Percentiles rank a stretch among this genome's conserved stretches.
Evolutionary conservation across 495 filamentous ascomycete genomes (phyloP).

Genomic region (Talaromyces proteolyticus): DNA sequence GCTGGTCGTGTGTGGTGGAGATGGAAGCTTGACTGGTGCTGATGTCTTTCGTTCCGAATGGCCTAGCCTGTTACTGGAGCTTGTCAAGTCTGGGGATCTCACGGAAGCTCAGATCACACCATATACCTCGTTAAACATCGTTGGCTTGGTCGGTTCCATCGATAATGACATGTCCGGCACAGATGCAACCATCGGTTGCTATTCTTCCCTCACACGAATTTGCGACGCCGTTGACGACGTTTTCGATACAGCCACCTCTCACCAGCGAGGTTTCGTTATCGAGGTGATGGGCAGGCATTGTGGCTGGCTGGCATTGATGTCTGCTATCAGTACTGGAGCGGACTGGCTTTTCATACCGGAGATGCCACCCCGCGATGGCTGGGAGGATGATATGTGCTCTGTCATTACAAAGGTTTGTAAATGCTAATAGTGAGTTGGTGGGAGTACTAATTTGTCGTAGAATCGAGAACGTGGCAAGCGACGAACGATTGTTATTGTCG

Average conservation of each 20-base stretch:
- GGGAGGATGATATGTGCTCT: constrained; percentile 84
- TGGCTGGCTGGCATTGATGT: constrained; percentile 96
- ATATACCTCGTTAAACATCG: constrained; percentile 84
- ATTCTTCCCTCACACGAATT: constrained; percentile 85
- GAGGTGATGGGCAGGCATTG: constrained; percentile 99
- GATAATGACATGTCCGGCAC: constrained; percentile 98
- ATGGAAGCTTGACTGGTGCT: constrained; percentile 94
- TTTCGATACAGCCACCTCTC: constrained; percentile 93
- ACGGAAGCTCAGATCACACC: constrained; percentile 61
- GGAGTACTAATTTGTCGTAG: constrained; percentile 47
- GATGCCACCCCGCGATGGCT: constrained; percentile 81
- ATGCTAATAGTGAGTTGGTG: too few relatives aligned
- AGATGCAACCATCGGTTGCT: constrained; percentile 96
- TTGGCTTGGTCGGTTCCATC: constrained; percentile 93
- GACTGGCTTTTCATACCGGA: constrained; percentile 98
- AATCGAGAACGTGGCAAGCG: constrained; percentile 89
- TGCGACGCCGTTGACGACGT: constrained; percentile 95
- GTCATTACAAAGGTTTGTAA: constrained; percentile 80
- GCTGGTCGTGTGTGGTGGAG: constrained; percentile 93
- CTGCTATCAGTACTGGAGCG: constrained; percentile 89
- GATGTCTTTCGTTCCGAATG: constrained; percentile 91
- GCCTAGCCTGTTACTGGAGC: constrained; percentile 77
- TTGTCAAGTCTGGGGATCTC: constrained; percentile 65
- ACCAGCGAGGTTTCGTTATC: constrained; percentile 95
- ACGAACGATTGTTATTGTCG: constrained; percentile 96